These are phyloP conservation scores for Inonotus hispidus DNA, from an alignment of 1,284 basidiomycete species.

Conservation along the genomic window DNA sequence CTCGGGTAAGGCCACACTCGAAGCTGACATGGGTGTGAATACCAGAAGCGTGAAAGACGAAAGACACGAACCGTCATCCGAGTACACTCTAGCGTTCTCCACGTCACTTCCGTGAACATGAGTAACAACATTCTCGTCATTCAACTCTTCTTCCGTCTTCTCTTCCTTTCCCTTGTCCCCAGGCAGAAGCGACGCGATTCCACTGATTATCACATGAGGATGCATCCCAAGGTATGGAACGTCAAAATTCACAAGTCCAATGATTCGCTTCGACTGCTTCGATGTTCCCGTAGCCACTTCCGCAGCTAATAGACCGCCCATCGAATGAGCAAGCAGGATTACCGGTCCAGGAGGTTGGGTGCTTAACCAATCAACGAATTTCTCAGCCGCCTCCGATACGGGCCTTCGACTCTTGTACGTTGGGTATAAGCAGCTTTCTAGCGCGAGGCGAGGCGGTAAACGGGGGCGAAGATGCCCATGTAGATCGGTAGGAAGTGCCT, in stretches of 20 bases:
- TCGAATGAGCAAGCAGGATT: constrained; percentile 51
- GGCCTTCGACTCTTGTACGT: constrained; percentile 27
- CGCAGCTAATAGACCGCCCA: constrained; percentile 52
- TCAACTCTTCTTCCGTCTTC: constrained; percentile 37
- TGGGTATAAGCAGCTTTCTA: constrained; percentile 27
- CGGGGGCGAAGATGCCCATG: constrained; percentile 21
- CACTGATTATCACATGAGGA: constrained; percentile 52
- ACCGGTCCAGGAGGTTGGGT: constrained; percentile 49
- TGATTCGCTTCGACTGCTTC: constrained; percentile 33
- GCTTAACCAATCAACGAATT: constrained; percentile 31
- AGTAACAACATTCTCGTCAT: constrained; percentile 28
- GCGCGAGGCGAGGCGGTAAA: constrained; percentile 16
- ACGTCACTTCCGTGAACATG: neutral
- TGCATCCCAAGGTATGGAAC: constrained; percentile 56
- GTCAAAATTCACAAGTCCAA: constrained; percentile 52
- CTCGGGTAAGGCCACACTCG: neutral
- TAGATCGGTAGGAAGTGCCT: constrained; percentile 27
- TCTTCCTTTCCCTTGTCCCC: constrained; percentile 28
- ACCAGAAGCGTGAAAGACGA: neutral
- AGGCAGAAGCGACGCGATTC: constrained; percentile 47
- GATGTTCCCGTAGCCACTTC: constrained; percentile 43
- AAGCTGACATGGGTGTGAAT: neutral
- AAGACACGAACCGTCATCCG: neutral
- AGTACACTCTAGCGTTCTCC: neutral
- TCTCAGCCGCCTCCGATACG: constrained; percentile 21